phyloP scores from a whole-genome alignment of 2,329 filamentous ascomycete species.

The Drechslera avenae region DNA sequence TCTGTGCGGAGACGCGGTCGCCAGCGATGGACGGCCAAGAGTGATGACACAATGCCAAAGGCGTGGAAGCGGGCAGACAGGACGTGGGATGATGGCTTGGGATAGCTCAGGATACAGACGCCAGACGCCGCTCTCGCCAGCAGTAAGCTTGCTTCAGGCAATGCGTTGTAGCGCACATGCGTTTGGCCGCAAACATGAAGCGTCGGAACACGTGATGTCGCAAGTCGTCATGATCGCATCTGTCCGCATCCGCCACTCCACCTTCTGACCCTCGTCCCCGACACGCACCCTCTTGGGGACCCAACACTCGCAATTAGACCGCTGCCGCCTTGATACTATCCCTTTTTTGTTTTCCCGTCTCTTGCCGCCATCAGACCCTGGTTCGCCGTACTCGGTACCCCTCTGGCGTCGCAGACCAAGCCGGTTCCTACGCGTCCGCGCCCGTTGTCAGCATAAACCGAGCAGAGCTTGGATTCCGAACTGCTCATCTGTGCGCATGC shows the following conservation, averaged over 20 bases:
- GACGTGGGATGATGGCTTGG: background rate
- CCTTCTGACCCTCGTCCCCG: slow-evolving; percentile 11
- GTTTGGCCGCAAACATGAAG: background rate
- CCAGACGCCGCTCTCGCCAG: no score
- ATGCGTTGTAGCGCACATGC: background rate
- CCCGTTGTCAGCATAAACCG: slow-evolving; percentile 3
- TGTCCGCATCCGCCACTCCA: slow-evolving; percentile 12
- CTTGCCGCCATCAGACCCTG: slow-evolving; percentile 1
- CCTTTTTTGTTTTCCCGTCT: background rate
- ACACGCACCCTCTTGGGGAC: slow-evolving; percentile 22
- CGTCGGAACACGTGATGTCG: slow-evolving; percentile 1
- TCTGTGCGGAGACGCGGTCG: slow-evolving; percentile 20
- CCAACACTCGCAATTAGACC: slow-evolving; percentile 7
- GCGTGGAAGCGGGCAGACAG: background rate
- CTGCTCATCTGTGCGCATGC: background rate
- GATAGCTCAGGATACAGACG: background rate
- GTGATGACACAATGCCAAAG: background rate
- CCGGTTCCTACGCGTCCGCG: slow-evolving; percentile 12
- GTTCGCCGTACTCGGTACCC: background rate
- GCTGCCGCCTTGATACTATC: background rate
- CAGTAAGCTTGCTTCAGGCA: no score
- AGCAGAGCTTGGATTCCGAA: no score
- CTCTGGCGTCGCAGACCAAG: background rate
- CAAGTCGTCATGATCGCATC: slow-evolving; percentile 5
- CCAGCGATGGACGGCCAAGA: slow-evolving; percentile 1